These are phyloP conservation scores for Apostasia ramifera DNA, from an alignment of 106 monocot species.

Conservation along the genomic window DNA sequence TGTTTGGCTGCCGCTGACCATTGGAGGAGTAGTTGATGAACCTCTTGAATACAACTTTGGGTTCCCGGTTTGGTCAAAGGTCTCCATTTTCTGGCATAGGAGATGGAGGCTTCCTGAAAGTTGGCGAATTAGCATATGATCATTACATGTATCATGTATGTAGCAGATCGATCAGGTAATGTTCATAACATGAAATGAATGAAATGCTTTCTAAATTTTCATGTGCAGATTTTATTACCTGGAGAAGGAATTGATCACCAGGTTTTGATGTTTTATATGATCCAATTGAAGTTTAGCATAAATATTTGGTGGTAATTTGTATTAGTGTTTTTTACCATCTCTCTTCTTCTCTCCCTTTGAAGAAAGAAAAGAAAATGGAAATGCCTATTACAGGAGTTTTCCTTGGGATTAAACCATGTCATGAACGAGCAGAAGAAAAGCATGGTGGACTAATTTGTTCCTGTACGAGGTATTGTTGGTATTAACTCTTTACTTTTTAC, in stretches of 20 bases:
- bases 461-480: too few relatives aligned
- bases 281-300: too few relatives aligned
- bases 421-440: background rate
- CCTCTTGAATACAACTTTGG: constrained; percentile 75
- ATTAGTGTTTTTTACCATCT: background rate
- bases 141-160: too few relatives aligned
- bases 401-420: too few relatives aligned
- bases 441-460: background rate
- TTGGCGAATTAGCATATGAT: constrained; percentile 10
- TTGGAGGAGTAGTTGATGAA: constrained; percentile 82
- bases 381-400: too few relatives aligned
- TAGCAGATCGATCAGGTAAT: too few relatives aligned
- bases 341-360: background rate
- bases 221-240: background rate
- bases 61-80: constrained; percentile 62
- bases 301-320: too few relatives aligned
- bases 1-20: constrained; percentile 73
- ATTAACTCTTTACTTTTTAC: too few relatives aligned
- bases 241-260: too few relatives aligned
- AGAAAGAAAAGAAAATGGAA: background rate
- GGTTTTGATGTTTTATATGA: too few relatives aligned
- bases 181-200: too few relatives aligned
- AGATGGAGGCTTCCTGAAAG: constrained; percentile 60
- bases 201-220: background rate
- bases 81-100: constrained; percentile 66